Evolutionary conservation across 768 basidiomycete species (phyloP).

Genomic region (Amanita molliuscula): DNA sequence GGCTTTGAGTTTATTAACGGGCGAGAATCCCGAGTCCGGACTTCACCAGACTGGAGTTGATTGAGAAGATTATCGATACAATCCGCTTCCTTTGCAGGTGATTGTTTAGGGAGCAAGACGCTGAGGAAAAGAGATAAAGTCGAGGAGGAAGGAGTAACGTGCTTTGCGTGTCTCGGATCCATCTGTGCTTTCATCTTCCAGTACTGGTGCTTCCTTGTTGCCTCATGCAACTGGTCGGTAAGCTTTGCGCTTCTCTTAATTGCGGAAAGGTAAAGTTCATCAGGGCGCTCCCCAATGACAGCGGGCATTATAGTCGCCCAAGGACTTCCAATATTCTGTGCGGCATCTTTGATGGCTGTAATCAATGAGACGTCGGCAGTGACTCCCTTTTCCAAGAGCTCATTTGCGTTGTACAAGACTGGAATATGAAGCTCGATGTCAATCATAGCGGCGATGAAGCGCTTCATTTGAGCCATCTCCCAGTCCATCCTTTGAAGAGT

Average conservation of each 20-base stretch:
- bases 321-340: neutral
- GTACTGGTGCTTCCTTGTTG: neutral
- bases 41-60: neutral
- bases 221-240: neutral
- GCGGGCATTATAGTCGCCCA: conserved; percentile 1
- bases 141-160: conserved; percentile 1
- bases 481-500: neutral
- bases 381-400: neutral
- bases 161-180: neutral
- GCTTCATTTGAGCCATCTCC: neutral
- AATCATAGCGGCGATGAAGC: neutral
- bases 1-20: neutral
- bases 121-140: neutral
- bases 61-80: neutral
- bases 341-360: neutral
- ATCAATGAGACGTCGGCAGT: neutral
- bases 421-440: neutral
- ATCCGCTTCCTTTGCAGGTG: neutral
- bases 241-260: neutral
- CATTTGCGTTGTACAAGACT: neutral
- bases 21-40: neutral
- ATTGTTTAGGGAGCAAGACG: neutral
- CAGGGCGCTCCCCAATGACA: neutral
- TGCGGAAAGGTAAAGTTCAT: neutral
- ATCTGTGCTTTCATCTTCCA: conserved; percentile 4